These are phyloP conservation scores for Tausonia pullulans DNA, from an alignment of 1,284 basidiomycete species.

Conservation along the genomic window DNA sequence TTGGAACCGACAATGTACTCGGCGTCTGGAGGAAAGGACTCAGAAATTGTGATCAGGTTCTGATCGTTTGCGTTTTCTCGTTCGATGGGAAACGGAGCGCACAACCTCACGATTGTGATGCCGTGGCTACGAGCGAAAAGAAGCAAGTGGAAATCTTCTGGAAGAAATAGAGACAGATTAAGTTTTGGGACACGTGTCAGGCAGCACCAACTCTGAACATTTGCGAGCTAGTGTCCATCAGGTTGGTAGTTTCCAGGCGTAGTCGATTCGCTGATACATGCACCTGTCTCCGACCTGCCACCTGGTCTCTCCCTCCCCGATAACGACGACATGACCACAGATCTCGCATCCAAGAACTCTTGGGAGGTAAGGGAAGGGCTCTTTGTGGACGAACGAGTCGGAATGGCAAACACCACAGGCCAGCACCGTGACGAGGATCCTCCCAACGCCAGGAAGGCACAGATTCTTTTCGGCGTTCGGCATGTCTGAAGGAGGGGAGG, in stretches of 20 bases:
- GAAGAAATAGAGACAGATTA: no score
- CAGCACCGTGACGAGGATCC: constrained; percentile 30
- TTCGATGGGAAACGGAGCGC: no score
- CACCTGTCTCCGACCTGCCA: constrained; percentile 25
- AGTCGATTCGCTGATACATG: constrained; percentile 13
- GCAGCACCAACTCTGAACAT: no score
- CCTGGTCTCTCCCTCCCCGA: constrained; percentile 19
- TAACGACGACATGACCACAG: constrained; percentile 20
- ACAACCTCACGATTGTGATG: no score
- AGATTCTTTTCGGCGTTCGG: no score
- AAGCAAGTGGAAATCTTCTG: constrained; percentile 3
- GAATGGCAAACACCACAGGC: constrained; percentile 18
- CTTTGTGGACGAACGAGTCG: constrained; percentile 5
- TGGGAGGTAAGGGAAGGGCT: constrained; percentile 15
- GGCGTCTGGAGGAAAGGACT: constrained; percentile 8
- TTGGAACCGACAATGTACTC: constrained; percentile 31
- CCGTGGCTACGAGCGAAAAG: background rate
- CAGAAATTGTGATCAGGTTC: background rate
- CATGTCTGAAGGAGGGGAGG: no score
- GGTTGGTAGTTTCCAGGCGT: no score
- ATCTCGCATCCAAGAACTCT: constrained; percentile 24
- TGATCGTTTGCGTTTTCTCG: no score
- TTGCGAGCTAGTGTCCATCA: no score
- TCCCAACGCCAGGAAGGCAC: no score
- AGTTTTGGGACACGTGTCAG: no score